Evolutionary conservation across 495 filamentous ascomycete genomes (phyloP).

Genomic region (Neurospora hispaniola): DNA sequence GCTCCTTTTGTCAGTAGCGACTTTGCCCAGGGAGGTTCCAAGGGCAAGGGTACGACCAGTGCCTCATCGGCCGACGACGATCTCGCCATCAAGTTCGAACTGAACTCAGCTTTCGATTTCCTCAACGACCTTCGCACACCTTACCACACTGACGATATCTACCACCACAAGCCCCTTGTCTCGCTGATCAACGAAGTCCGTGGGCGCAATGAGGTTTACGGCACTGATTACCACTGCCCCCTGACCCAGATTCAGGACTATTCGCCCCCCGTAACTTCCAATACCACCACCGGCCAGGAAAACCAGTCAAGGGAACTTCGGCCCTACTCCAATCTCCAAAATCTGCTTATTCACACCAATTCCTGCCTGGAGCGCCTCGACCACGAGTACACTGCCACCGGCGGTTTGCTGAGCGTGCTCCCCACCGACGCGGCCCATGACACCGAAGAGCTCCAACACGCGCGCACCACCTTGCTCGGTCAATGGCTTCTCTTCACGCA

Average conservation of each 20-base stretch:
- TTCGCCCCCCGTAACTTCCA: neutral
- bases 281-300: constrained; percentile 6
- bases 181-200: constrained; percentile 35
- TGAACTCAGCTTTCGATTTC: constrained; percentile 39
- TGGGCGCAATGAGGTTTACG: constrained; percentile 24
- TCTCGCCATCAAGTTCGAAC: constrained; percentile 10
- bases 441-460: constrained; percentile 19
- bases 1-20: neutral
- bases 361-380: constrained; percentile 42
- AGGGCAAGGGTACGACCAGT: neutral
- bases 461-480: constrained; percentile 34
- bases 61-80: constrained; percentile 12
- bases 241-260: constrained; percentile 11
- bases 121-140: constrained; percentile 31
- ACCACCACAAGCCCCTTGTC: constrained; percentile 34
- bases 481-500: constrained; percentile 40
- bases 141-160: constrained; percentile 35
- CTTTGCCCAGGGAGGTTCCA: neutral
- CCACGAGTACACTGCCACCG: constrained; percentile 40
- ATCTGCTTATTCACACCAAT: constrained; percentile 42
- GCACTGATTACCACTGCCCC: constrained; percentile 34
- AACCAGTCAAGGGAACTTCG: constrained; percentile 2
- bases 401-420: constrained; percentile 38
- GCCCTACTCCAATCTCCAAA: constrained; percentile 37
- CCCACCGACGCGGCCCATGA: constrained; percentile 26